Evolutionary conservation across 2,329 filamentous ascomycete species (phyloP).

Genomic region (Alternaria brassicicola): DNA sequence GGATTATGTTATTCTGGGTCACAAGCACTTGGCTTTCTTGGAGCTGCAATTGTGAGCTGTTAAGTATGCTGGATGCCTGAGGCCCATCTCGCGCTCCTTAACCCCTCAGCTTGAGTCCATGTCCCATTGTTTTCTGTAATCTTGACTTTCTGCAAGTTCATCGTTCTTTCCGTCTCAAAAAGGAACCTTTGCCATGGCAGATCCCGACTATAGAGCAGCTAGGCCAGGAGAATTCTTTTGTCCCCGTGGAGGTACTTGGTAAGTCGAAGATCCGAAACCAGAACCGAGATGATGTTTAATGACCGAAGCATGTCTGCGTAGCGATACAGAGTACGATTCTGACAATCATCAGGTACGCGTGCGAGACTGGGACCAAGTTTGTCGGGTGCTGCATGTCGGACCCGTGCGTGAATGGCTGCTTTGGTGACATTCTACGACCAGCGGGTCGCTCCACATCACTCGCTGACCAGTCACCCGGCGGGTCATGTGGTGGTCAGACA

Average conservation of each 20-base stretch:
- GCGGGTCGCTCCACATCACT: conserved; percentile 37
- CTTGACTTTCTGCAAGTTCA: not conserved
- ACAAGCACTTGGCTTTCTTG: not conserved
- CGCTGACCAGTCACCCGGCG: conserved; percentile 36
- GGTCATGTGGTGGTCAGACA: conserved; percentile 31
- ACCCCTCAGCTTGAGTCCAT: not conserved
- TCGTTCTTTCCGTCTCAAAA: not conserved
- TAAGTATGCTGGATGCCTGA: not conserved
- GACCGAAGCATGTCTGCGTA: not conserved
- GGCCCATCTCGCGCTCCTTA: not conserved
- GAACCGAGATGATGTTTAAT: not conserved
- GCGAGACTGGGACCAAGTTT: conserved; percentile 34
- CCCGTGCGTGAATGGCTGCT: conserved; percentile 44
- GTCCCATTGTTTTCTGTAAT: not conserved
- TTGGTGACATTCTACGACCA: conserved; percentile 32
- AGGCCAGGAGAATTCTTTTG: conserved; percentile 22
- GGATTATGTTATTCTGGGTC: not conserved
- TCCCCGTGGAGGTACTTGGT: conserved; percentile 19
- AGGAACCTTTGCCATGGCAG: not conserved
- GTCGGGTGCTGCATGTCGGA: conserved; percentile 47
- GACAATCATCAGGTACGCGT: conserved; percentile 8
- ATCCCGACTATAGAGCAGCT: conserved; percentile 8
- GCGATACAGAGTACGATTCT: not conserved
- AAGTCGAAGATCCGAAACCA: not conserved
- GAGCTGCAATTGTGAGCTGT: not conserved